phyloP scores from a whole-genome alignment of 163 green algal species.

The Chlorella variabilis region DNA sequence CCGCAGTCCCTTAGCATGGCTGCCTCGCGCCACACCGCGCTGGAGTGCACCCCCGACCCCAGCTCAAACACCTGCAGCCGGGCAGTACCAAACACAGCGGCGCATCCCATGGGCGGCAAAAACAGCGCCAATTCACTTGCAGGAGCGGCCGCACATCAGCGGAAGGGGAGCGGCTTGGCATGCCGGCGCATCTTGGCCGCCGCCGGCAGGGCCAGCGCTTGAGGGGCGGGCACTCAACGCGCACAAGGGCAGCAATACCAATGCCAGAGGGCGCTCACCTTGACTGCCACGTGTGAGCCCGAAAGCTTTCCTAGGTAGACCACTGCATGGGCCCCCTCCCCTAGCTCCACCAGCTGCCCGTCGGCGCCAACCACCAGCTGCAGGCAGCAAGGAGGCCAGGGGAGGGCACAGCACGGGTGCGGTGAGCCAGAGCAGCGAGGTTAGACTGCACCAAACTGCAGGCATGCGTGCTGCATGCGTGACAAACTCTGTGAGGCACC shows the following conservation, averaged over 20 bases:
- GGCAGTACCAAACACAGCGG: not conserved
- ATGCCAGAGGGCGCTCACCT: not conserved
- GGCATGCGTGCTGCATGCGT: no score
- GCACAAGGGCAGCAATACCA: not conserved
- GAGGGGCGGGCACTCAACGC: not conserved
- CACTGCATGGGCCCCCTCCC: not conserved
- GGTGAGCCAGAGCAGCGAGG: no score
- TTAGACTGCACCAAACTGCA: no score
- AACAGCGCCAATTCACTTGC: not conserved
- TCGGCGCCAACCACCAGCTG: constrained; percentile 1
- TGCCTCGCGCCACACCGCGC: not conserved
- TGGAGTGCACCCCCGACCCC: not conserved
- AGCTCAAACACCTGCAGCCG: constrained; percentile 2
- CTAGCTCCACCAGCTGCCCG: constrained; percentile 9
- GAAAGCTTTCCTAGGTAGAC: not conserved
- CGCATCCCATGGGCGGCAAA: not conserved
- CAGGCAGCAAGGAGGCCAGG: not conserved
- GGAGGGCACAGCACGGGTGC: not conserved
- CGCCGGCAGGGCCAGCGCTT: no score
- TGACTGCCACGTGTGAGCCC: not conserved
- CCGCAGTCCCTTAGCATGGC: not conserved
- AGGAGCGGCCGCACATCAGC: no score
- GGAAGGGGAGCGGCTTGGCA: no score
- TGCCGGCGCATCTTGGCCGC: no score
- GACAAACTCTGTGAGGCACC: no score